Base-by-base conservation (phyloP, 345 rosid species). In the Lenwebbia sp. region DNA sequence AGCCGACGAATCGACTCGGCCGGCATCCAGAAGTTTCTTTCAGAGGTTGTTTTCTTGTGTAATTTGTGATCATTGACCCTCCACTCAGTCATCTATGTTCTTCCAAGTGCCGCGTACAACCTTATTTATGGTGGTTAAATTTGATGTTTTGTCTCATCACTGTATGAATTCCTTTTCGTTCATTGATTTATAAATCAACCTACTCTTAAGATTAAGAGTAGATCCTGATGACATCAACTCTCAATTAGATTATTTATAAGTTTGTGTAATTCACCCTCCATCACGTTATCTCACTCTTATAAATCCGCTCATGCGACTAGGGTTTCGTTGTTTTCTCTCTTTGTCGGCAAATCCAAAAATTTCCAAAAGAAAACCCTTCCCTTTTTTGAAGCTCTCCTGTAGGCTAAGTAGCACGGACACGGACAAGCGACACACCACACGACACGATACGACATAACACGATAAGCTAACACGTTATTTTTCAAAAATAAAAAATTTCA, bases 21-120 rank as follows among this genome's bases (percentile, higher is more conserved):
- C 14, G 4, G 47, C 26, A 0, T 2, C 81, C 26, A 9, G 82
- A 33, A 51, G 87, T 22, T 85, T 87, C 53, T 55, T 62, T 53
- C 89, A 89, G 33, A 89, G 85, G 85, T 3, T 91, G 55, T 82
- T 89, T 62, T 92, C 94, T 51, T 92, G 94, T 86, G 37, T 94
- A 54, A 85, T 87, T 26, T 86, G 94, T 82, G 92, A 91, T 82
- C 85, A 91, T 82, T 92, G 82, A 89, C 81, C 5, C 78, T 33
- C 47, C 78, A 40, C 78, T 9, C 47, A 15, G 47, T 1, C 47
- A 19, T 70, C 81, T 5, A 37, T 19, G 47, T 70, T 37, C 40
- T 19, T 37, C 25, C 47, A 1, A 37, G 47, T 37, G 81, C 26
- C 4, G 25, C 78, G 47, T 4, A 2, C 44, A 1, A 37, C 47